A percentile compares a stretch with the other conserved stretches of the same genome.
Conservation (phyloP, 176 grass and related monocot species). For the Alopecurus myosuroides region DNA sequence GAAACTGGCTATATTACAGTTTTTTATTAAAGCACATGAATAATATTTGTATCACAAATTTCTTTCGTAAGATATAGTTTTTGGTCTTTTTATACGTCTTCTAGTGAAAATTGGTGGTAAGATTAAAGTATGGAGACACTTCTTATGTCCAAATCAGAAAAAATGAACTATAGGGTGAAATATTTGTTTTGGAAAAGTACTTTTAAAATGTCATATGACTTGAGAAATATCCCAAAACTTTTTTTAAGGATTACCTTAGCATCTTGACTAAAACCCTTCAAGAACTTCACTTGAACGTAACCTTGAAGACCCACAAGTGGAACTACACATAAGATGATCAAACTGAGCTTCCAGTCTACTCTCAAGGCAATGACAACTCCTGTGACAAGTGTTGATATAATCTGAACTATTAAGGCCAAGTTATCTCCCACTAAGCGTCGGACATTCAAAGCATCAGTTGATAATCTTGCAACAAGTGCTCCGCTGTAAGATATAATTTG, state of each 20-base stretch:
- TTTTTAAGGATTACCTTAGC: slow-evolving; percentile 56
- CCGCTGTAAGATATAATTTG: slow-evolving; percentile 40
- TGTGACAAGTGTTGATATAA: slow-evolving; percentile 30
- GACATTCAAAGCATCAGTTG: slow-evolving; percentile 68
- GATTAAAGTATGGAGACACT: not conserved
- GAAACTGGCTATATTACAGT: too few species aligned
- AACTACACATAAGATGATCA: slow-evolving; percentile 57
- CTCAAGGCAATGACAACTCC: slow-evolving; percentile 56
- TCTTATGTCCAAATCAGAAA: not conserved
- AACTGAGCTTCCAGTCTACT: slow-evolving; percentile 61
- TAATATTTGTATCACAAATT: not conserved
- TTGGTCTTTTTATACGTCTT: not conserved
- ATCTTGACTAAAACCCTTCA: slow-evolving; percentile 78
- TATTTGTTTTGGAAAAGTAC: not conserved
- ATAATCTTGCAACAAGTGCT: slow-evolving; percentile 54
- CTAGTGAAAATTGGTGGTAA: not conserved
- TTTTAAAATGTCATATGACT: not conserved
- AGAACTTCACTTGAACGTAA: slow-evolving; percentile 70
- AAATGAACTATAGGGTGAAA: not conserved
- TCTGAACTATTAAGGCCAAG: slow-evolving; percentile 56
- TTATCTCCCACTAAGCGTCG: slow-evolving; percentile 72
- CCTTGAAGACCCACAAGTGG: slow-evolving; percentile 66
- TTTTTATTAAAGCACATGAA: not conserved
- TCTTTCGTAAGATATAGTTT: not conserved
- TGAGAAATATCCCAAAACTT: not conserved